Evolutionary conservation across 1,284 basidiomycete genomes (phyloP), one percentile per base, ranked within the genome.

Genomic region (Cryptococcus jaspeensis): DNA sequence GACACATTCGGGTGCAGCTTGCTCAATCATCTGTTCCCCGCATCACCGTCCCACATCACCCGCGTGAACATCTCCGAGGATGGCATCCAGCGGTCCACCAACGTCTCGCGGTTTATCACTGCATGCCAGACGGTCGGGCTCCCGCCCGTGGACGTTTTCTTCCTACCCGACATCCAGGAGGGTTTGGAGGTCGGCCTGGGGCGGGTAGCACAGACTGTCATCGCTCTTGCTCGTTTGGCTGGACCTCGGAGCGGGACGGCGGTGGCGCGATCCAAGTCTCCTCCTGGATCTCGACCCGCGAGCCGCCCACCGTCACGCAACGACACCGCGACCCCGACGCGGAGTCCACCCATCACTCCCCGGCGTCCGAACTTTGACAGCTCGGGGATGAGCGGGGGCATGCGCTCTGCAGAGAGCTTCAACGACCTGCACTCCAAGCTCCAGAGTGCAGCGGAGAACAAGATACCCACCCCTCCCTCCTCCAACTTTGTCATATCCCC

Each of bases 181-280:
- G 64, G 58, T 16, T 63, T 59, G 36, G 70, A 68, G 18, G 50
- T 37, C 39, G 67, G 66, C 7, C 53, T 69, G 23, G 71, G 73
- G 8, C 52, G 61, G 43, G 67, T 73, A 3, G 68, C 71, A 5
- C 39, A 53, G 55, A 85, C 85, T 25, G 81, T 91, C 47, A 80
- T 88, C 41, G 81, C 85, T 11, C 78, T 91, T 28, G 81, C 87
- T 52, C 80, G 83, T 65, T 80, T 84, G 56, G 83, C 82, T 53
- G 87, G 72, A 3, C 41, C 41, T 9, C 62, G 44, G 2, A 20
- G 56, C 2, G 52, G 46, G 18, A 54, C 61, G 13, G 66, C 73
- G 23, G 42, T 56, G 2, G 38, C 43, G 18, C 51, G 45, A 4
- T 43, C 59, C 5, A 53, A 43, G 50, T 57, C 62, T 13, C 56